Evolutionary conservation across 179 eudicot species (phyloP).

Genomic region (Camellia oleifera): DNA sequence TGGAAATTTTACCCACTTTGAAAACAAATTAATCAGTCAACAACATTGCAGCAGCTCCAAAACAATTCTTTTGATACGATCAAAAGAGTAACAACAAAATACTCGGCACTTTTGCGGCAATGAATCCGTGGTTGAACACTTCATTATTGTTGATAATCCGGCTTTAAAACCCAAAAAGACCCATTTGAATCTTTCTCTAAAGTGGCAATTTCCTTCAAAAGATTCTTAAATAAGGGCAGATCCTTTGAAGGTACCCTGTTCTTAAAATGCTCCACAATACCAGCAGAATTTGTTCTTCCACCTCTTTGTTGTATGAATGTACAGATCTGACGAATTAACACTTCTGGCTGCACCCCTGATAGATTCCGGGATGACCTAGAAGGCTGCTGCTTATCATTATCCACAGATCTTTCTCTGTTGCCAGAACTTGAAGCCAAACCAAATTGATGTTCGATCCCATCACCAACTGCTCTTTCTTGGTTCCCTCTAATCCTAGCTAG

Average conservation of each 20-base stretch:
- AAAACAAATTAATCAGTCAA: not conserved
- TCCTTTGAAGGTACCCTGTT: slow-evolving; percentile 78
- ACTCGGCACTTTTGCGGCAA: not conserved
- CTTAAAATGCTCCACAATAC: slow-evolving; percentile 75
- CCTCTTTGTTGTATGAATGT: slow-evolving; percentile 75
- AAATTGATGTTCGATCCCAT: slow-evolving; percentile 85
- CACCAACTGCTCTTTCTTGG: slow-evolving; percentile 65
- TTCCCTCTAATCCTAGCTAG: slow-evolving; percentile 71
- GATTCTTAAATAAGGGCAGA: slow-evolving; percentile 85
- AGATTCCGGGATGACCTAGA: slow-evolving; percentile 38
- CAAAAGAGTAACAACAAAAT: not conserved
- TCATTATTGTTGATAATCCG: slow-evolving; percentile 50
- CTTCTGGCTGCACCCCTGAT: slow-evolving; percentile 67
- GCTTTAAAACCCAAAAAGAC: slow-evolving; percentile 84
- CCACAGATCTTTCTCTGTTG: slow-evolving; percentile 24
- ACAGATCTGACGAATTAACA: slow-evolving; percentile 76
- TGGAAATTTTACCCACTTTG: not conserved
- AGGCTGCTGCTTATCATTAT: slow-evolving; percentile 18
- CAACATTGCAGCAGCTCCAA: not conserved
- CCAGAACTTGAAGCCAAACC: slow-evolving; percentile 40
- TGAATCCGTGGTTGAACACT: not conserved
- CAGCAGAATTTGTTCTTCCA: slow-evolving; percentile 63
- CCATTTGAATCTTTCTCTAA: slow-evolving; percentile 63
- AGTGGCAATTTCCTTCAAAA: slow-evolving; percentile 82
- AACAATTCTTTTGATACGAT: not conserved